Percentiles rank a stretch among this genome's conserved stretches.
phyloP scores from a whole-genome alignment of 2,329 filamentous ascomycete genomes.

The Aphanoascus verrucosus region DNA sequence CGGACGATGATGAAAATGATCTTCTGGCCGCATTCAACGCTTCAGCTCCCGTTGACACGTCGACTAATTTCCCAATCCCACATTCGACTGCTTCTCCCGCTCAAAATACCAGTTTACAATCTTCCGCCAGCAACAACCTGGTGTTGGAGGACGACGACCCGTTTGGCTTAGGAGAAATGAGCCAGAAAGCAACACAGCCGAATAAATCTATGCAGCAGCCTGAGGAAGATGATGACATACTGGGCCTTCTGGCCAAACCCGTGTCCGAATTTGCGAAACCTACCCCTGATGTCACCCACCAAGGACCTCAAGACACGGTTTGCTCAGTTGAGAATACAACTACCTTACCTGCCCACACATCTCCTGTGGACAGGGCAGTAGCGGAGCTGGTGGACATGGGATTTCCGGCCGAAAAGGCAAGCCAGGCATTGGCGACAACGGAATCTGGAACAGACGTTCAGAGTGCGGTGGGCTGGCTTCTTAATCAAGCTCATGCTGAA shows the following conservation, averaged over 20 bases:
- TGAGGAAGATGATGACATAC: constrained; percentile 51
- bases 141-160: constrained; percentile 68
- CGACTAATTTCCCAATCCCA: constrained; percentile 48
- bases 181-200: constrained; percentile 40
- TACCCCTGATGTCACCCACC: not conserved
- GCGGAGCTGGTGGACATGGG: constrained; percentile 92
- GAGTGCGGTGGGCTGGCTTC: constrained; percentile 53
- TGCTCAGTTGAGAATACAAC: constrained; percentile 6
- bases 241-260: constrained; percentile 51
- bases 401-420: constrained; percentile 73
- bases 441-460: constrained; percentile 13
- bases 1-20: constrained; percentile 43
- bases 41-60: constrained; percentile 48
- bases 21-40: constrained; percentile 52
- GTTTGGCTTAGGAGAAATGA: constrained; percentile 57
- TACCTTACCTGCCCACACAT: constrained; percentile 21
- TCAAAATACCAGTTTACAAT: constrained; percentile 13
- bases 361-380: constrained; percentile 64
- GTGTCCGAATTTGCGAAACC: constrained; percentile 40
- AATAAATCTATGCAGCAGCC: constrained; percentile 29
- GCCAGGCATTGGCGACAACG: constrained; percentile 10
- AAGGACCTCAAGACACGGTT: constrained; percentile 19
- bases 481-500: constrained; percentile 83
- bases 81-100: constrained; percentile 25
- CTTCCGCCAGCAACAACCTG: constrained; percentile 15